Base-by-base conservation (phyloP, 306 rosid genomes). In the Alnus rubra region DNA sequence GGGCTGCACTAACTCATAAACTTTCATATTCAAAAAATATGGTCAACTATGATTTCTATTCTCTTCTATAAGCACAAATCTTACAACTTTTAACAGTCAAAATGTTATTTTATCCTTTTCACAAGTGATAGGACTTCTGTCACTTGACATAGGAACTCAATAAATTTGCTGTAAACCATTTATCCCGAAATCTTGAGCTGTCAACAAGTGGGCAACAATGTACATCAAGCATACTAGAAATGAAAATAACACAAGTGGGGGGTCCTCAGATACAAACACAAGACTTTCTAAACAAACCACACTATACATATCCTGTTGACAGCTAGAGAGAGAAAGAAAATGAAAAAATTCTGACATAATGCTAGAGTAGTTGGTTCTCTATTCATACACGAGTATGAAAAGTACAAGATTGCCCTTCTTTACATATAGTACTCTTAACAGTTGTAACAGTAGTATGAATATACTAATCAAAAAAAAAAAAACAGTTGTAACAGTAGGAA, bases 271-370 rank as follows among this genome's bases (percentile, higher is more conserved):
- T 35, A 14, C 44, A 33, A 33, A 33, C 19, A 2, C 30, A 39
- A 39, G 71, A 39, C 71, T 51, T 64, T 64, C 15, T 37, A 67
- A n/a, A 42, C 71, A 67, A n/a, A 39, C 14, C 50, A 67, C 13
- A 3, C 50, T 8, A 18, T 9, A 67, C 9, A 0, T 30, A 35
- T 39, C 23, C 14, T 7, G 0, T 14, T 67, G 48, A 16, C 30
- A 39, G 50, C 31, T 39, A 37, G 50, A 67, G 7, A 31, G 37
- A 67, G 71, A 39, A 19, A 65, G 71, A 39, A 37, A 11, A 37
- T 1, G 28, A 67, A 67, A 37, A 39, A 4, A 18, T 67, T 65
- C 28, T 67, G 71, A 39, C 47, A 44, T 7, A 42, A 67, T 19
- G 0, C 11, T 39, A 67, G 71, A 39, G 49, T 31, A 50, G 39